Base-by-base conservation (phyloP, 1,139 yeast species). In the Yamadazyma trypodendri region DNA sequence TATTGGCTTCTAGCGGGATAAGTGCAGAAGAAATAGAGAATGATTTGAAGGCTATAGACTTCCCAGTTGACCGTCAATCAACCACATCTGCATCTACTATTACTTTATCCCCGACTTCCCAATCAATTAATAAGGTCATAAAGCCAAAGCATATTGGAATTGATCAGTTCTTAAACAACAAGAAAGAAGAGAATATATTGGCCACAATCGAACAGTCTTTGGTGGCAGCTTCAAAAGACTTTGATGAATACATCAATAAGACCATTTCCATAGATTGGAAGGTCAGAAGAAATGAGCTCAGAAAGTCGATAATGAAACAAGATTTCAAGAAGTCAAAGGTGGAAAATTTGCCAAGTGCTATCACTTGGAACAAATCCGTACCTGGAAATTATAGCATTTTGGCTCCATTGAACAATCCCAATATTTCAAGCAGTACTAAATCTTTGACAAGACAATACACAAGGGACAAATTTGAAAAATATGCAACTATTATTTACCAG, bases 1-100 rank as follows among this genome's bases (percentile, higher is more conserved):
- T 90, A 33, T 70, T 92, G 39, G 96, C 97, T 2, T 86, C 94
- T 1, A 84, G 94, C 54, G 97, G 96, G 0, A 74, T 90, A 38
- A 83, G 88, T 40, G 86, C 95, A 31, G 96, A 88, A 52, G 95
- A 88, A 40, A 82, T 92, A 34, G 90, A 85, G 48, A 70, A 72
- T 33, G 90, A 86, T 38, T 65, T 83, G 46, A 74, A 73, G 35
- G 43, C 64, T 10, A 61, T 67, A 24, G 56, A 58, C 29, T 43
- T 60, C 10, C 62, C 66, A 4, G 36, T 32, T 10, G 45, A 41
- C 12, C 27, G 38, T 4, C 36, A 35, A 28, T 13, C 33, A 6
- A 15, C 18, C 11, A 8, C 31, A 7, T 10, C 17, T 5, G 10
- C 35, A 6, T 38, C 38, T 21, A 32, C 24, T 5, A 14, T 6